Conservation (phyloP, 352 stramenopile species). For the Elongisporangium undulatum region DNA sequence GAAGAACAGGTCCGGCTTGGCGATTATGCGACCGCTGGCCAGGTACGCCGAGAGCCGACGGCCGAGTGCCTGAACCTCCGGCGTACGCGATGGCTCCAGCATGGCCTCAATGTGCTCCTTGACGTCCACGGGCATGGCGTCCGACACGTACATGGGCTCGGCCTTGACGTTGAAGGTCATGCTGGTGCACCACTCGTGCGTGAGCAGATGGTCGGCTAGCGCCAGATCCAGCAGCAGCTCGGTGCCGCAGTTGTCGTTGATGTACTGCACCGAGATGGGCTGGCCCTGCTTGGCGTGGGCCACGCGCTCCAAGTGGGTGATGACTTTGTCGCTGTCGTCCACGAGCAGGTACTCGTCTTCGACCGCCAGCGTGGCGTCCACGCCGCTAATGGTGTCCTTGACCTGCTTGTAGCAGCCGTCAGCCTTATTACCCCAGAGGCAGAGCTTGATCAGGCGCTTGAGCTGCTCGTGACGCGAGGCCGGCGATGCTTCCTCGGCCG, state of each 20-base stretch:
- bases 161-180: conserved; percentile 73
- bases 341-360: conserved; percentile 60
- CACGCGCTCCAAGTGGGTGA: conserved; percentile 31
- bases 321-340: conserved; percentile 49
- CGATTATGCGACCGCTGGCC: conserved; percentile 14
- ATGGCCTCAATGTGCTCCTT: conserved; percentile 57
- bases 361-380: conserved; percentile 39
- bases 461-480: conserved; percentile 34
- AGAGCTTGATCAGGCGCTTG: conserved; percentile 59
- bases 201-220: conserved; percentile 58
- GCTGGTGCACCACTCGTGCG: conserved; percentile 35
- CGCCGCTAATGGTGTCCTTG: conserved; percentile 62
- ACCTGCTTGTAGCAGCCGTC: conserved; percentile 74
- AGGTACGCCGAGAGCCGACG: conserved; percentile 34
- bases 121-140: conserved; percentile 58
- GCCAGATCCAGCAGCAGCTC: conserved; percentile 67
- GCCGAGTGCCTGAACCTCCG: conserved; percentile 43
- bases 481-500: conserved; percentile 12
- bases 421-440: conserved; percentile 75
- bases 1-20: conserved; percentile 42
- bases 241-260: conserved; percentile 80
- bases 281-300: conserved; percentile 1
- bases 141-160: conserved; percentile 78
- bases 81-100: conserved; percentile 19
- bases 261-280: conserved; percentile 40